Evolutionary conservation across 1,284 basidiomycete species (phyloP), one percentile per base, ranked within the genome.

Genomic region (Cutaneotrichosporon dermatis): DNA sequence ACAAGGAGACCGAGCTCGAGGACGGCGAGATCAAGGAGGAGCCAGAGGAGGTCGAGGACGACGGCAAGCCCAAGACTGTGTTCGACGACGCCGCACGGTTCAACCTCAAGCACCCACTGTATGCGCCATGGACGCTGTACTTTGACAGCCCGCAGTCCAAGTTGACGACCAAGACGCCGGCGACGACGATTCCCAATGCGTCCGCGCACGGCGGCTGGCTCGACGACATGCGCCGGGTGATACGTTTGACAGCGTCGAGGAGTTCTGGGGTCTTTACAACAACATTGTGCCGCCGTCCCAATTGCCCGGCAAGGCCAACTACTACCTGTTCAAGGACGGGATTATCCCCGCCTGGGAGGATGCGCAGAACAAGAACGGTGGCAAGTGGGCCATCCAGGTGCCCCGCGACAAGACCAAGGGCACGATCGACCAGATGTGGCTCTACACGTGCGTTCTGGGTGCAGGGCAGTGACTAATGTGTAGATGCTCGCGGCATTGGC

Each of bases 211-310:
- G 76, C 65, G 89, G 89, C 41, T 97, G 94, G 94, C 94, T 96
- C 88, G 93, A 96, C 70, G 91, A 95, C 73, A 94, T 97, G 74
- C 92, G 93, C 73, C 88, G 89, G 62, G 91, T 97, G 58, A 92
- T 72, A 86, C 83, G 64, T 94, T 97, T 73, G 89, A 94, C 74
- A 91, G 88, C 63, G 92, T 97, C 34, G 93, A 97, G 79, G 93
- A 96, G 78, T 97, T 97, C 79, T 97, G 94, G 94, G 92, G 93
- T 87, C 80, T 98, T 64, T 96, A 98, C 82, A 96, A 98, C 81
- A 97, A 98, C 80, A 94, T 99, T 70, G 88, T 99, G 37, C 90
- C 93, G 15, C 96, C 95, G n/a, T 94, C 92, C 25, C 85, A 88
- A 72, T 82, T 99, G 69, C 92, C 92, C 41, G 87, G 88, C 79